Percentiles rank a stretch among this genome's conserved stretches.
These are phyloP conservation scores for Aspergillus candidus DNA, from an alignment of 2,329 filamentous ascomycete species.

Conservation along the genomic window DNA sequence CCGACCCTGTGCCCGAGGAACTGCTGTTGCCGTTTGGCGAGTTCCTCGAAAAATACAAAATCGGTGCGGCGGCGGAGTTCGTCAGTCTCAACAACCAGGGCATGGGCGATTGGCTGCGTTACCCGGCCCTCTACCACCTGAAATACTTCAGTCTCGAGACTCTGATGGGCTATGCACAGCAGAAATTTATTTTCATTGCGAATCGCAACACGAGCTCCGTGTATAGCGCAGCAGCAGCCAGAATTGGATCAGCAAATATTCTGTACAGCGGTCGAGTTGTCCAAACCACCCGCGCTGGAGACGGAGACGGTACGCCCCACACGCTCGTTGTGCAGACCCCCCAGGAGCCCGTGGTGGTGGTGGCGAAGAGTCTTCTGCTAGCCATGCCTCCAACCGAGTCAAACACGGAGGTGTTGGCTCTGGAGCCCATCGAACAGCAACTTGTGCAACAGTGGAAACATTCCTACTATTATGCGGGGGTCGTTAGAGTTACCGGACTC, in stretches of 20 bases:
- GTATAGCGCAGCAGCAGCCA: not conserved
- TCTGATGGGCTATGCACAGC: not conserved
- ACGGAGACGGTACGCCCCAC: too few species aligned
- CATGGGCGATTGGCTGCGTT: not conserved
- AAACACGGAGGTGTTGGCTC: too few species aligned
- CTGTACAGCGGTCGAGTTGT: too few species aligned
- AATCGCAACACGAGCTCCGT: not conserved
- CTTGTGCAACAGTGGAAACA: too few species aligned
- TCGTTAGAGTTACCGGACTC: too few species aligned
- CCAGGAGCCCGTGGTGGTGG: too few species aligned
- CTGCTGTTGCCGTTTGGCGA: slow-evolving; percentile 7
- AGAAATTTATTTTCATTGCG: not conserved
- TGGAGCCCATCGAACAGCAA: too few species aligned
- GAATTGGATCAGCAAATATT: not conserved
- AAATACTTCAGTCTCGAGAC: slow-evolving; percentile 1
- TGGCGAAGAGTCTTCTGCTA: too few species aligned
- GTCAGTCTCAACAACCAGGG: not conserved
- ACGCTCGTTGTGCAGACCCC: too few species aligned
- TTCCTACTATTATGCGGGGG: too few species aligned
- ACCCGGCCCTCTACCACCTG: not conserved
- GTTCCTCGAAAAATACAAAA: slow-evolving; percentile 7
- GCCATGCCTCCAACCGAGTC: too few species aligned
- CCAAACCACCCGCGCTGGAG: too few species aligned
- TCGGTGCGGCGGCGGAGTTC: not conserved
- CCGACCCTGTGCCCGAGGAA: slow-evolving; percentile 9